Evolutionary conservation across 208 protist species (phyloP).

Genomic region (Trichomonas tenax): DNA sequence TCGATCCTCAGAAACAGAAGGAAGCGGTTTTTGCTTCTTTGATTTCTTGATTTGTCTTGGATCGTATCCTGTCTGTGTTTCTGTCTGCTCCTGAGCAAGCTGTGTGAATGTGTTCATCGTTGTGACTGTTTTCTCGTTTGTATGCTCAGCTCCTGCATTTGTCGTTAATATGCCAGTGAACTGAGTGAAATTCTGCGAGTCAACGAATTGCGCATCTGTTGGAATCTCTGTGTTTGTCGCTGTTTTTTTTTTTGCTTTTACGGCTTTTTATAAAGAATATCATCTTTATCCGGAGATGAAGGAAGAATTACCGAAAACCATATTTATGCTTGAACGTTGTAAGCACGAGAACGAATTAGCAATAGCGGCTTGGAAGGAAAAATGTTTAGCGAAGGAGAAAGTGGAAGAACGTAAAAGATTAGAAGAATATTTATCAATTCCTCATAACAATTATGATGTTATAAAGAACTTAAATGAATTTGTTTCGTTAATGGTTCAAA

Average conservation of each 20-base stretch:
- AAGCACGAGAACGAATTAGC: too few relatives aligned
- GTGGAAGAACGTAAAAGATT: too few relatives aligned
- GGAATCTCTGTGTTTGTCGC: neutral
- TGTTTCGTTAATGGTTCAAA: too few relatives aligned
- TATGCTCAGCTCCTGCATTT: neutral
- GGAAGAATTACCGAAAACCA: too few relatives aligned
- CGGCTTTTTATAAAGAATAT: too few relatives aligned
- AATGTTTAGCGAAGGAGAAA: too few relatives aligned
- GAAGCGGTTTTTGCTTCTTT: neutral
- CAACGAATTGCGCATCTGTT: neutral
- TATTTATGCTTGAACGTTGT: too few relatives aligned
- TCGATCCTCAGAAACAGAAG: neutral
- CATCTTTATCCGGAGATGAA: too few relatives aligned
- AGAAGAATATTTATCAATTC: too few relatives aligned
- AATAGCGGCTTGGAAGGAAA: too few relatives aligned
- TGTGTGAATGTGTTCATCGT: neutral
- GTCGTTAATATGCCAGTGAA: neutral
- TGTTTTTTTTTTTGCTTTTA: neutral
- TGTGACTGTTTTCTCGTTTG: neutral
- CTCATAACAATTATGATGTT: too few relatives aligned
- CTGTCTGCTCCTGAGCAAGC: neutral
- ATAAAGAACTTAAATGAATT: too few relatives aligned
- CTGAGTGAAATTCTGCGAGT: neutral
- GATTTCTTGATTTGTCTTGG: neutral
- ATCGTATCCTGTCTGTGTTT: neutral